A percentile compares a stretch with the other conserved stretches of the same genome.
Conservation (phyloP, 129 eudicot genomes). For the Logfia minima region DNA sequence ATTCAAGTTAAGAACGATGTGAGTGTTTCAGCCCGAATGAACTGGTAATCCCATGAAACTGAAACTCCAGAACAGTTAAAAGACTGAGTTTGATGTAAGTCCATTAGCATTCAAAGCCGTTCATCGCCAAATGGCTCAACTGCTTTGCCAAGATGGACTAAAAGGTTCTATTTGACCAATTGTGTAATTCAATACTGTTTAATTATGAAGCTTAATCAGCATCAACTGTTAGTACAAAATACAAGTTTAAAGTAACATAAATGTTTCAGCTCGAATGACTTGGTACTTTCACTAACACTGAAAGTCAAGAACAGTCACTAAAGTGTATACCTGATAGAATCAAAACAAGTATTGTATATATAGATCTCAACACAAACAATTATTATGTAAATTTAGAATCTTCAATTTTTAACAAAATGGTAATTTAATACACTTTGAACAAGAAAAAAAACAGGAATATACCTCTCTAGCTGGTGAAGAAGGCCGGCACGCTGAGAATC, state of each 20-base stretch:
- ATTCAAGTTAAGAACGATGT: too few species aligned
- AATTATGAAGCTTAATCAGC: neutral
- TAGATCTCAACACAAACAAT: neutral
- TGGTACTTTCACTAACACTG: slow-evolving; percentile 5
- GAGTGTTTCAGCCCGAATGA: neutral
- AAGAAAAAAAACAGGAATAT: neutral
- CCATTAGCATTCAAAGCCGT: slow-evolving; percentile 43
- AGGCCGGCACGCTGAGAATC: neutral
- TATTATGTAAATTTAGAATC: neutral
- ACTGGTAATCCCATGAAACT: slow-evolving; percentile 1
- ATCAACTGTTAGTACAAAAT: neutral
- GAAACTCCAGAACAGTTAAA: slow-evolving; percentile 36
- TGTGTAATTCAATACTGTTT: neutral
- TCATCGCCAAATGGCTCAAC: slow-evolving; percentile 30
- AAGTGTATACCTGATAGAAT: too few species aligned
- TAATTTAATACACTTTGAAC: neutral
- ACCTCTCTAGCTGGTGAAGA: neutral
- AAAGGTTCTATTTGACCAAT: neutral
- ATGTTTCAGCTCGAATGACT: slow-evolving; percentile 38
- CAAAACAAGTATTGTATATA: too few species aligned
- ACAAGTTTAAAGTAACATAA: neutral
- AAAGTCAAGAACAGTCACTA: slow-evolving; percentile 22
- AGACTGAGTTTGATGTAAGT: slow-evolving; percentile 31
- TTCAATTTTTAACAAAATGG: neutral
- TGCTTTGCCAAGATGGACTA: slow-evolving; percentile 44